These are phyloP conservation scores for Xylariaceae sp. DNA, from an alignment of 2,329 filamentous ascomycete genomes.

Conservation along the genomic window DNA sequence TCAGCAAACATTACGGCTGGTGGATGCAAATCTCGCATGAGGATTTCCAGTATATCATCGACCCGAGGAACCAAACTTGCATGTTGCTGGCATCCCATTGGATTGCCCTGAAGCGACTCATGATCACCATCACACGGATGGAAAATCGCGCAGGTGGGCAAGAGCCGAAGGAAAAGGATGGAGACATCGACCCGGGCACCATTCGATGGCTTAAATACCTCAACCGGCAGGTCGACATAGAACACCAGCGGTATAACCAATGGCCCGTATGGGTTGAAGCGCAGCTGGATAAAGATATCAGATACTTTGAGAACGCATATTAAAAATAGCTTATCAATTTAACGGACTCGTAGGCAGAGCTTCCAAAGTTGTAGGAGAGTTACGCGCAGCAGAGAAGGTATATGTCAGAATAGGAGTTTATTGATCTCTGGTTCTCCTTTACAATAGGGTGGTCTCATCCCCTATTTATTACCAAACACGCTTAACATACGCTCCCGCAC, in stretches of 20 bases:
- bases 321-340: background rate
- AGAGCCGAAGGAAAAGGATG: conserved; percentile 29
- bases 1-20: conserved; percentile 54
- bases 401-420: too few relatives aligned
- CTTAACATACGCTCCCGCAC: too few relatives aligned
- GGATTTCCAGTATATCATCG: conserved; percentile 53
- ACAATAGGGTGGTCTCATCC: too few relatives aligned
- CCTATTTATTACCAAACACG: too few relatives aligned
- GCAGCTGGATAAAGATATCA: conserved; percentile 49
- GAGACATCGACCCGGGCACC: conserved; percentile 45
- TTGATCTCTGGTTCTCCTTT: too few relatives aligned
- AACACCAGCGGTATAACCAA: conserved; percentile 50
- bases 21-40: conserved; percentile 61
- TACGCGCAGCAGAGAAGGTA: too few relatives aligned
- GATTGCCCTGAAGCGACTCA: conserved; percentile 58
- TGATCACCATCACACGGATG: conserved; percentile 50
- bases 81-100: conserved; percentile 56
- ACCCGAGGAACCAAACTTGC: conserved; percentile 49
- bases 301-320: conserved; percentile 44
- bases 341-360: too few relatives aligned
- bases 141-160: conserved; percentile 36
- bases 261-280: conserved; percentile 60
- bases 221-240: conserved; percentile 50
- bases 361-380: too few relatives aligned
- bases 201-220: conserved; percentile 54